Evolutionary conservation across 169 alveolate genomes (phyloP).

Genomic region (Eimeria brunetti): DNA sequence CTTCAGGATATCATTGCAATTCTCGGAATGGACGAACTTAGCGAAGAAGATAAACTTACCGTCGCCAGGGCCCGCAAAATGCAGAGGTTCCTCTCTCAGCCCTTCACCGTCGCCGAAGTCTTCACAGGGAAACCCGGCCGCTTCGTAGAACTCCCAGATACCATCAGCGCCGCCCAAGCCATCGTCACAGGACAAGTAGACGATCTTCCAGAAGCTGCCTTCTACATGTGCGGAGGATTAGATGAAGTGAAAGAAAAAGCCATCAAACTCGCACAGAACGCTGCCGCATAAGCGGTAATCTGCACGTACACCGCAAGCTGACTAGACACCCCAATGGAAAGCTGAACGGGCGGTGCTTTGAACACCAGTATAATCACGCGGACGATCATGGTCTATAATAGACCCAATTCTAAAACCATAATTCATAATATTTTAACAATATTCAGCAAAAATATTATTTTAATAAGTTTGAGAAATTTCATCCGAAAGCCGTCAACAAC

Average conservation of each 20-base stretch:
- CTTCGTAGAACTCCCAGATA: slow-evolving; percentile 94
- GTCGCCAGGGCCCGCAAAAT: slow-evolving; percentile 98
- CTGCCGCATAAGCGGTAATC: not conserved
- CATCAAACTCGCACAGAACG: slow-evolving; percentile 84
- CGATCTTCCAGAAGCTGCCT: slow-evolving; percentile 97
- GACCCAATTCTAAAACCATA: too few species aligned
- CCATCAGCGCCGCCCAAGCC: slow-evolving; percentile 94
- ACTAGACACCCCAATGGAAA: slow-evolving; percentile 4
- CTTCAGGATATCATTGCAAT: slow-evolving; percentile 97
- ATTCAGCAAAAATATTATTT: too few species aligned
- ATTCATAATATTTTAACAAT: too few species aligned
- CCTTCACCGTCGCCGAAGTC: slow-evolving; percentile 97
- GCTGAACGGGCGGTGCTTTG: too few species aligned
- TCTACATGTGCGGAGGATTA: slow-evolving; percentile 98
- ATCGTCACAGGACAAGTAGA: slow-evolving; percentile 97
- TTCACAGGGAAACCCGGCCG: slow-evolving; percentile 97
- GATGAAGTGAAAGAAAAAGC: slow-evolving; percentile 95
- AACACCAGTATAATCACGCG: too few species aligned
- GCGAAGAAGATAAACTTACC: slow-evolving; percentile 97
- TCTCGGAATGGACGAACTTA: slow-evolving; percentile 97
- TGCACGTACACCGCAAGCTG: not conserved
- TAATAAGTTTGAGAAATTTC: too few species aligned
- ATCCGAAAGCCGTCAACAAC: too few species aligned
- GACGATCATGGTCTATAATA: too few species aligned
- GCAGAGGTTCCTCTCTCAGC: slow-evolving; percentile 97